Base-by-base conservation (phyloP, 805 yeast species). In the Lipomyces anomalus region DNA sequence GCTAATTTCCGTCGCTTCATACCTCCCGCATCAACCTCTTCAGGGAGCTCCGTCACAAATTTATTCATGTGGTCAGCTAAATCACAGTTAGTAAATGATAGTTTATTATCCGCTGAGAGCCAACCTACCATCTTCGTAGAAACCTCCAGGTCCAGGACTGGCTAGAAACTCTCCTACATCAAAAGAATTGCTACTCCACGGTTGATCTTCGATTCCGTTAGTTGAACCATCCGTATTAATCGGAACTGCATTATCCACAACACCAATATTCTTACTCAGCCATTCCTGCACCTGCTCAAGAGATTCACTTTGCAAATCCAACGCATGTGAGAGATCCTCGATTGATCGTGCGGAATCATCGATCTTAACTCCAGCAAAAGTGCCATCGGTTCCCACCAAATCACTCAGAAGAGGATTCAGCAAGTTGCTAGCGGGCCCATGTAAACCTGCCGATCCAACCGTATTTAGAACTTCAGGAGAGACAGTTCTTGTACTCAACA, bases 211-310 rank as follows among this genome's bases (percentile, higher is more conserved):
- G 7, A 13, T 17, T 11, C 38, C 9, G 35, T 37, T 37, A n/a
- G 13, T 35, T 11, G 38, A n/a, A 35, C 11, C 16, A 35, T 11
- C 16, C 13, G 21, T 35, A 35, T 11, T 44, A 35, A 6, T 36
- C 43, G 34, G 20, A 18, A 13, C 36, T 40, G 20, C 11, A 24
- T 35, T 28, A 30, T 21, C 38, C 35, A 43, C 46, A 2, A 35
- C 9, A 5, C 43, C 38, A 11, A 49, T 16, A 22, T 50, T 47
- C 21, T 30, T 41, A 11, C 50, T 40, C 24, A 62, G 51, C 63
- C 63, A 61, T 32, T 62, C 63, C 46, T 62, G 63, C 4, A 62
- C 60, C 38, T 58, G 59, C 41, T 60, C 59, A 13, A 62, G 54
- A 1, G 60, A 50, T 33, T 52, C 43, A 22, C 59, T 63, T 35